A percentile compares a stretch with the other conserved stretches of the same genome.
phyloP scores from a whole-genome alignment of 1,139 yeast species.

The Diutina ranongensis region DNA sequence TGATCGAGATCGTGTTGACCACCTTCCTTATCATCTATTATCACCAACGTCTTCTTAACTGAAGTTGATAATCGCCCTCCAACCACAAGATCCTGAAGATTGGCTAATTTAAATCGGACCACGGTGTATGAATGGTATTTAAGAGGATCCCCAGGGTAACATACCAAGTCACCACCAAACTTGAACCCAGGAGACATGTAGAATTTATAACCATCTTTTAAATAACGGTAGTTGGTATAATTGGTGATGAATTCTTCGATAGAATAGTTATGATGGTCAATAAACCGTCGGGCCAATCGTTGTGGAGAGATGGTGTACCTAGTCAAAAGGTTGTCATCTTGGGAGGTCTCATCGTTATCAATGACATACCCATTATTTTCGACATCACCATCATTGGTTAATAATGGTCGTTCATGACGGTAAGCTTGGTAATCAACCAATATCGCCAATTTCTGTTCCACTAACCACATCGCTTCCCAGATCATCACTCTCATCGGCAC shows the following conservation, averaged over 20 bases:
- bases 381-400: no score
- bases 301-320: neutral
- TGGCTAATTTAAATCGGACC: neutral
- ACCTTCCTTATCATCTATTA: neutral
- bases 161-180: constrained; percentile 4
- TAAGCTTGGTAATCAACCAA: neutral
- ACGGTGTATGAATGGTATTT: constrained; percentile 3
- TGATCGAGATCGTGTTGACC: neutral
- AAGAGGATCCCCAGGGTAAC: constrained; percentile 3
- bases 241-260: neutral
- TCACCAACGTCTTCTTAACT: neutral
- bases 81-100: neutral
- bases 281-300: neutral
- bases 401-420: neutral
- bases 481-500: constrained; percentile 4
- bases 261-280: neutral
- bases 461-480: constrained; percentile 3
- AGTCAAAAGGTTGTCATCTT: neutral
- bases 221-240: neutral
- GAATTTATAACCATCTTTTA: neutral
- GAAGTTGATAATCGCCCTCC: neutral
- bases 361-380: neutral
- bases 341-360: neutral
- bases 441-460: neutral
- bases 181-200: neutral